These are phyloP conservation scores for Crithidia acanthocephali DNA, from an alignment of 208 protist genomes.

Conservation along the genomic window DNA sequence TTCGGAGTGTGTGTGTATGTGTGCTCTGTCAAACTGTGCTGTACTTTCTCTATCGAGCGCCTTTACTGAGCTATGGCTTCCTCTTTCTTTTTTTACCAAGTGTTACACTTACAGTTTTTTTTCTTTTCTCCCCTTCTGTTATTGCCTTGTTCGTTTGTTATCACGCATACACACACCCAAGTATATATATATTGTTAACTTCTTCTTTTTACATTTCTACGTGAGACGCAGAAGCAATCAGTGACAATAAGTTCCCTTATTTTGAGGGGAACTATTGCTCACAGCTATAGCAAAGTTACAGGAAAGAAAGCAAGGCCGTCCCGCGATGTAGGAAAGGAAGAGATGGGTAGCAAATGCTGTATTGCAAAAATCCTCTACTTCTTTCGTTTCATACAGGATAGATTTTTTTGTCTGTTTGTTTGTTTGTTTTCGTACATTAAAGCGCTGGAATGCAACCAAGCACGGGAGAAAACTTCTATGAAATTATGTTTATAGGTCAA, in stretches of 20 bases:
- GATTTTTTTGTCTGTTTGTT: neutral
- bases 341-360: neutral
- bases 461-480: neutral
- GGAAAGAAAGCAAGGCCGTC: neutral
- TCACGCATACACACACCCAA: neutral
- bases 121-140: neutral
- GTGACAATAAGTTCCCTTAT: neutral
- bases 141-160: conserved; percentile 14
- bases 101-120: neutral
- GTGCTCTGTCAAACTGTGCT: conserved; percentile 6
- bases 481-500: conserved; percentile 27
- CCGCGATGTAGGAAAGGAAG: neutral
- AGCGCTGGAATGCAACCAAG: neutral
- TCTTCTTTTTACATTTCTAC: neutral
- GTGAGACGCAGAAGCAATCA: neutral
- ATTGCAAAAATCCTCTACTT: neutral
- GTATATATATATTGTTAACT: conserved; percentile 7
- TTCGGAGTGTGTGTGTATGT: neutral
- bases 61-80: conserved; percentile 12
- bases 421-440: neutral
- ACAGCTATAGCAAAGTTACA: neutral
- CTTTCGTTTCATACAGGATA: neutral
- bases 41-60: conserved; percentile 13
- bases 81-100: neutral
- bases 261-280: too few species aligned